Evolutionary conservation across 495 filamentous ascomycete species (phyloP).

Genomic region (Aspergillus coremiiformis): DNA sequence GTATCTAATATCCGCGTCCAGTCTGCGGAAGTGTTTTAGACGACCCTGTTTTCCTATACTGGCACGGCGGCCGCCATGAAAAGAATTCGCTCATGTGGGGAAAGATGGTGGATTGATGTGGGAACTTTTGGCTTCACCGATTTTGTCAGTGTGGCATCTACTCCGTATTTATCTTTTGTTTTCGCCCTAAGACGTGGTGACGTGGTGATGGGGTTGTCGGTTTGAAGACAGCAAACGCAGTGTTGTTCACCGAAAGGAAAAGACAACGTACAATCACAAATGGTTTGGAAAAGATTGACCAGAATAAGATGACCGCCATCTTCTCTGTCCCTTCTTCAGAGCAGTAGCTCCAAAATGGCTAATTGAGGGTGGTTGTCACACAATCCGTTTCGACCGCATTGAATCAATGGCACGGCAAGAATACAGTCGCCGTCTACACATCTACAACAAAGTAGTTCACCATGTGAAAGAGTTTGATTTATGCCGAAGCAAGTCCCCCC

Average conservation of each 20-base stretch:
- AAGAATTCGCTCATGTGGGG: not conserved
- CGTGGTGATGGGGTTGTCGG: too few relatives aligned
- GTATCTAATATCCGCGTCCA: not conserved
- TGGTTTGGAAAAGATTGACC: too few relatives aligned
- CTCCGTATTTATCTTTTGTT: too few relatives aligned
- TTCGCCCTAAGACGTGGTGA: too few relatives aligned
- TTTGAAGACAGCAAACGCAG: too few relatives aligned
- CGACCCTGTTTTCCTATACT: not conserved
- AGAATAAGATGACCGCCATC: too few relatives aligned
- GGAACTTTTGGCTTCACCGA: not conserved
- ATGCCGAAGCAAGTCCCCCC: conserved; percentile 7
- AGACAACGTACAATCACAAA: too few relatives aligned
- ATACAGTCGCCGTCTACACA: not conserved
- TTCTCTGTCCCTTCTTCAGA: too few relatives aligned
- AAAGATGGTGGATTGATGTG: not conserved
- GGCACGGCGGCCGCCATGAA: not conserved
- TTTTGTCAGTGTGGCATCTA: not conserved
- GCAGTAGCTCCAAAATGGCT: too few relatives aligned
- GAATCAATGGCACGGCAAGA: not conserved
- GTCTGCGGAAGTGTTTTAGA: not conserved
- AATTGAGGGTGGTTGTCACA: not conserved
- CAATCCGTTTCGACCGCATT: not conserved
- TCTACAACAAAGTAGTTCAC: not conserved
- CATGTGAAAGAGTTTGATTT: not conserved
- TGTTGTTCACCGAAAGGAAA: too few relatives aligned